Conservation (phyloP, 2,329 filamentous ascomycete species). For the Colletotrichum tamarilloi region DNA sequence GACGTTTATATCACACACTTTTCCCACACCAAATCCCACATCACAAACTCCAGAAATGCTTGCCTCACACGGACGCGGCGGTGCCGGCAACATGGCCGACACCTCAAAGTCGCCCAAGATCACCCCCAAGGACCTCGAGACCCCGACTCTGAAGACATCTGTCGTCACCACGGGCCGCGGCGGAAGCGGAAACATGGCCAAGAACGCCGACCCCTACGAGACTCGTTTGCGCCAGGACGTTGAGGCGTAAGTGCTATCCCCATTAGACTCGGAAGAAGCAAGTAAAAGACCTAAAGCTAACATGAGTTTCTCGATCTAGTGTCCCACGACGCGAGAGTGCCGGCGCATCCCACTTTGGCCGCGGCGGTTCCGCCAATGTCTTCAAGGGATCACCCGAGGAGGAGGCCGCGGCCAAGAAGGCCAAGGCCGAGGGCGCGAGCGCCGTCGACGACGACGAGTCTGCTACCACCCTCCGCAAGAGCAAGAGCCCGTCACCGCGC, state of each 20-base stretch:
- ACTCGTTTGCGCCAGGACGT: slow-evolving; percentile 89
- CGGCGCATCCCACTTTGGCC: slow-evolving; percentile 74
- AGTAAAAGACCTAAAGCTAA: slow-evolving; percentile 21
- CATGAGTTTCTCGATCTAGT: slow-evolving; percentile 45
- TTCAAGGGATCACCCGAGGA: slow-evolving; percentile 61
- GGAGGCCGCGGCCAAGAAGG: slow-evolving; percentile 43
- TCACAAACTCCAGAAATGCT: slow-evolving; percentile 48
- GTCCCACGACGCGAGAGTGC: slow-evolving; percentile 66
- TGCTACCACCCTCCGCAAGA: slow-evolving; percentile 36
- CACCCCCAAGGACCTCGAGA: slow-evolving; percentile 75
- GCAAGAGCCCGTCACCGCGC: slow-evolving; percentile 20
- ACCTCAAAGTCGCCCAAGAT: slow-evolving; percentile 58
- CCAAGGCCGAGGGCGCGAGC: slow-evolving; percentile 41
- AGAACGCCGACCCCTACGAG: slow-evolving; percentile 75
- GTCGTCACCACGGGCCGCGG: slow-evolving; percentile 91
- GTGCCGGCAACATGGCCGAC: slow-evolving; percentile 79
- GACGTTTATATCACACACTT: no score
- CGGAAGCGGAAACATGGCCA: slow-evolving; percentile 88
- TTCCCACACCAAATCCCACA: neutral
- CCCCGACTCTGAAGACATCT: slow-evolving; percentile 84
- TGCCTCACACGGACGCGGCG: slow-evolving; percentile 79
- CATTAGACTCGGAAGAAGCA: slow-evolving; percentile 23
- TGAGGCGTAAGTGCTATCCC: slow-evolving; percentile 65
- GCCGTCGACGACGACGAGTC: slow-evolving; percentile 46
- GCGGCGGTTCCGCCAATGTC: slow-evolving; percentile 81